phyloP scores from a whole-genome alignment of 176 grass and related monocot species.

The Chrysopogon serrulatus region DNA sequence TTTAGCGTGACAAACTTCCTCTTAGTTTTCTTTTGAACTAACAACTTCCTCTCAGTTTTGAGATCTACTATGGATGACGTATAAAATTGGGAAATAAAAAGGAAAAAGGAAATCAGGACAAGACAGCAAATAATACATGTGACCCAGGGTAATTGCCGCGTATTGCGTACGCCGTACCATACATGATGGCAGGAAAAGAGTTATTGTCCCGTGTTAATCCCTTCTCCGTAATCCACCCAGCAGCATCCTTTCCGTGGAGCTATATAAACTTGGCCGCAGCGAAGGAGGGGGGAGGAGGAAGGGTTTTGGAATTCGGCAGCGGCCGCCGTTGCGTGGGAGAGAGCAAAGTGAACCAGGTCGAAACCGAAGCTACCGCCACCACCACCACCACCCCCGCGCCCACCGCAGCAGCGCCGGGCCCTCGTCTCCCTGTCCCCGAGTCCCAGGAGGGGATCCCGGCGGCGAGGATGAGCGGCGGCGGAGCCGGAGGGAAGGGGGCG shows the following conservation, averaged over 20 bases:
- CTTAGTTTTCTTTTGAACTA: no score
- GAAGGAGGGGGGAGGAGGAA: conserved; percentile 18
- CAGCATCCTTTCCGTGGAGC: neutral
- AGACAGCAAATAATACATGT: neutral
- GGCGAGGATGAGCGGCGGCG: conserved; percentile 43
- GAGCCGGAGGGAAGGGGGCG: conserved; percentile 37
- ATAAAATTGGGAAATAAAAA: neutral
- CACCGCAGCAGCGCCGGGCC: neutral
- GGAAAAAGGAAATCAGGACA: neutral
- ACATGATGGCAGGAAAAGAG: neutral
- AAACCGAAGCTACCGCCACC: conserved; percentile 32
- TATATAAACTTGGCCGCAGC: conserved; percentile 39
- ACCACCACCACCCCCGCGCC: neutral
- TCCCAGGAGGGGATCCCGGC: conserved; percentile 36
- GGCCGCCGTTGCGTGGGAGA: conserved; percentile 49
- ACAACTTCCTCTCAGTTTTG: no score
- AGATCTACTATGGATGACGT: no score
- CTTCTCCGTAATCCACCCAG: neutral
- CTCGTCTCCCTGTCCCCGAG: neutral
- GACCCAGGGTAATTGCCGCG: neutral
- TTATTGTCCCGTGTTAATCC: neutral
- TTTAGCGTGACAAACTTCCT: no score
- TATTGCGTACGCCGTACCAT: neutral
- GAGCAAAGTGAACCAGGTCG: conserved; percentile 42
- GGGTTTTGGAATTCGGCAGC: conserved; percentile 59